A percentile compares a stretch with the other conserved stretches of the same genome.
Evolutionary conservation across 1,284 basidiomycete genomes (phyloP).

Genomic region (Pholiota adiposa): DNA sequence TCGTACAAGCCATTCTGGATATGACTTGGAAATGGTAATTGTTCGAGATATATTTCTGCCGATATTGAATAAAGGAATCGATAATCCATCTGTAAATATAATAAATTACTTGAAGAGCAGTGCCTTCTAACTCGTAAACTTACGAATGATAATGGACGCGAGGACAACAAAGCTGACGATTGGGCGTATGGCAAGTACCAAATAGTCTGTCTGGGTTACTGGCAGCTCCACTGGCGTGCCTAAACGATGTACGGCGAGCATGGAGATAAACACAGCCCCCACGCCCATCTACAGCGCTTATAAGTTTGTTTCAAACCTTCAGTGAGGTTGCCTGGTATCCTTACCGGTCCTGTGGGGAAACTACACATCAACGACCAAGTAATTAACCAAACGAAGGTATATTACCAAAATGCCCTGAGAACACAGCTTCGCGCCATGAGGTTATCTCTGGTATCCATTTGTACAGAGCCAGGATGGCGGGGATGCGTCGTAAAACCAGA

Average conservation of each 20-base stretch:
- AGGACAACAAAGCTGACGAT: conserved; percentile 87
- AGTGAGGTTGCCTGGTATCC: conserved; percentile 22
- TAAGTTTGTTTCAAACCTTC: not conserved
- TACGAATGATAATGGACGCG: conserved; percentile 81
- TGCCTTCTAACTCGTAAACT: conserved; percentile 30
- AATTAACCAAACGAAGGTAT: conserved; percentile 6
- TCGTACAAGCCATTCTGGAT: conserved; percentile 54
- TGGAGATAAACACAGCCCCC: conserved; percentile 86
- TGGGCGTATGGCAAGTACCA: conserved; percentile 75
- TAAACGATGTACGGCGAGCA: conserved; percentile 71
- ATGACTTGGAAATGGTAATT: conserved; percentile 33
- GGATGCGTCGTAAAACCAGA: conserved; percentile 77
- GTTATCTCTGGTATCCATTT: conserved; percentile 85
- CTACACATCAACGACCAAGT: not conserved
- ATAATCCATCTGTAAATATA: conserved; percentile 70
- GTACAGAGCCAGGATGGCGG: conserved; percentile 75
- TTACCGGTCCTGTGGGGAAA: conserved; percentile 53
- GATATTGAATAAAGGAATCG: conserved; percentile 85
- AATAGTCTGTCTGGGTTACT: conserved; percentile 66
- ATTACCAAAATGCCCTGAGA: conserved; percentile 86
- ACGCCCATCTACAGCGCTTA: conserved; percentile 65
- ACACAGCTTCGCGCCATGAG: conserved; percentile 80
- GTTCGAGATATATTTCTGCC: conserved; percentile 67
- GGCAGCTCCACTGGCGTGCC: conserved; percentile 64
- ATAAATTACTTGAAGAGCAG: not conserved